phyloP scores from a whole-genome alignment of 192 early-diverging fungal species.

The Coemansia sp. region DNA sequence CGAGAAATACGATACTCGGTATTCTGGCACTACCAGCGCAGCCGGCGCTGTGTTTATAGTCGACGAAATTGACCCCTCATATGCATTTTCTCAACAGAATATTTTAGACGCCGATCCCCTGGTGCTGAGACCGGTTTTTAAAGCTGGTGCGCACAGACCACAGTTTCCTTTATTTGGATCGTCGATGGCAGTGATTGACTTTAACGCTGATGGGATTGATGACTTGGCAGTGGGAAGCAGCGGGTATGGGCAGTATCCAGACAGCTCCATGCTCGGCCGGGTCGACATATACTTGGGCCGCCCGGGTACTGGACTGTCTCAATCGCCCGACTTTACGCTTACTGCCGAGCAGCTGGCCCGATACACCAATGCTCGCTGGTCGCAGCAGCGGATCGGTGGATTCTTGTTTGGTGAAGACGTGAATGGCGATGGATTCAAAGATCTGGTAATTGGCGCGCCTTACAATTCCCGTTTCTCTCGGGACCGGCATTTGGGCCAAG shows the following conservation, averaged over 20 bases:
- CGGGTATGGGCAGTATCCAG: conserved; percentile 53
- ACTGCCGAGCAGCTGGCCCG: conserved; percentile 25
- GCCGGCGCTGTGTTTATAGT: conserved; percentile 62
- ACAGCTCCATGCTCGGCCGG: conserved; percentile 49
- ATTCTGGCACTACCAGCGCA: not conserved
- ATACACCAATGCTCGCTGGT: conserved; percentile 18
- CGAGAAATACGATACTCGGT: not conserved
- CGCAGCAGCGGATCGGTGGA: conserved; percentile 33
- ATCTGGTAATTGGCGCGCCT: conserved; percentile 69
- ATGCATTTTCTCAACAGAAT: conserved; percentile 37
- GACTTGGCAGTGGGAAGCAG: conserved; percentile 72
- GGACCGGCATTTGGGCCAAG: conserved; percentile 44
- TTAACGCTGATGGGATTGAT: conserved; percentile 84
- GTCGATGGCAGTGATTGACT: conserved; percentile 72
- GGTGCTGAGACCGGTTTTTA: conserved; percentile 18
- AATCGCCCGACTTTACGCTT: conserved; percentile 54
- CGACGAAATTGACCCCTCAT: conserved; percentile 8
- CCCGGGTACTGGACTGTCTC: conserved; percentile 47
- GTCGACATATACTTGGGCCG: conserved; percentile 72
- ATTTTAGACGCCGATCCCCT: conserved; percentile 49
- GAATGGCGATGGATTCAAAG: conserved; percentile 62
- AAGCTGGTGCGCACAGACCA: conserved; percentile 5
- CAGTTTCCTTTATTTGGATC: conserved; percentile 68
- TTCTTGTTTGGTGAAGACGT: conserved; percentile 62
- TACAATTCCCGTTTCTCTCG: conserved; percentile 32